Percentiles rank a stretch among this genome's conserved stretches.
Conservation (phyloP, 208 protist genomes). For the Trypanosoma scelopori region DNA sequence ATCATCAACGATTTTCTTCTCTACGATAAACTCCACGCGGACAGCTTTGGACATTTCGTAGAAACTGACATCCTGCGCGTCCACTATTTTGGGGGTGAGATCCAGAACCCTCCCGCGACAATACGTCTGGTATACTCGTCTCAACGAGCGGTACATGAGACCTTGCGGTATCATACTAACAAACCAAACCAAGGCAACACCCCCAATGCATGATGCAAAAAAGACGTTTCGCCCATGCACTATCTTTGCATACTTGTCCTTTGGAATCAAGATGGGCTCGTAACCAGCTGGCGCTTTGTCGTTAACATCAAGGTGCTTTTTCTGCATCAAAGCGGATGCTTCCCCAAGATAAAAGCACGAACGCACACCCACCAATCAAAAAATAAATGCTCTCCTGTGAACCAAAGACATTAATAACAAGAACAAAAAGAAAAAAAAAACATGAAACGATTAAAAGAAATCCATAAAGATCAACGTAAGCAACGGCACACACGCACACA, state of each 20-base stretch:
- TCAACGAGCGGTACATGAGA: slow-evolving; percentile 54
- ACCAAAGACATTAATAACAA: not conserved
- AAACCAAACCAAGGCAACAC: slow-evolving; percentile 38
- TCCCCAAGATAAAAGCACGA: not conserved
- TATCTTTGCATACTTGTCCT: slow-evolving; percentile 80
- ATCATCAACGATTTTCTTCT: slow-evolving; percentile 68
- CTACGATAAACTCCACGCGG: slow-evolving; percentile 76
- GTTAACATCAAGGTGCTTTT: slow-evolving; percentile 5
- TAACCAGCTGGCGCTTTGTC: slow-evolving; percentile 19
- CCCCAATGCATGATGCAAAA: slow-evolving; percentile 47
- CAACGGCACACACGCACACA: too few species aligned
- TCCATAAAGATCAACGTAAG: too few species aligned
- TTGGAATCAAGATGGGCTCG: slow-evolving; percentile 49
- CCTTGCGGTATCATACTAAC: slow-evolving; percentile 52
- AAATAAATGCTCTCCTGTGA: not conserved
- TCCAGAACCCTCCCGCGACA: slow-evolving; percentile 73
- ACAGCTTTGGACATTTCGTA: slow-evolving; percentile 78
- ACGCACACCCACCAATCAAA: not conserved
- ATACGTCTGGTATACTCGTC: slow-evolving; percentile 44
- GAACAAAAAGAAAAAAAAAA: slow-evolving; percentile 6
- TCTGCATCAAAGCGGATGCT: slow-evolving; percentile 21
- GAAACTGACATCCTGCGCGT: slow-evolving; percentile 60
- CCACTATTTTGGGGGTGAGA: slow-evolving; percentile 77
- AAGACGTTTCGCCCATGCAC: slow-evolving; percentile 66
- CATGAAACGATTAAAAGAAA: too few species aligned